Conservation (phyloP, 345 rosid genomes). For the Rhodomyrtus tomentosa region DNA sequence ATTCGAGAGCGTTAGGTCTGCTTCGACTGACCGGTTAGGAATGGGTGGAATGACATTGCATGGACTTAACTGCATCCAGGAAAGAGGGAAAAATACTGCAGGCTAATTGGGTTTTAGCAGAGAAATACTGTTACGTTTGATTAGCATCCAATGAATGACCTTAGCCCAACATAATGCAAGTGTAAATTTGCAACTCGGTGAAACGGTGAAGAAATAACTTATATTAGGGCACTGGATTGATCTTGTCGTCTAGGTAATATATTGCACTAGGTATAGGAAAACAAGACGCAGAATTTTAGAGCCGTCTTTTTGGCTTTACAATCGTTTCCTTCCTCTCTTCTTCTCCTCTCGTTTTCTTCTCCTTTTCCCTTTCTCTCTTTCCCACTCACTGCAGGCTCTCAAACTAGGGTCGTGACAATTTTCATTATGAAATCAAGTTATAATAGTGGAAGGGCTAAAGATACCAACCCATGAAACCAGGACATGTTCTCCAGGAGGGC, state of each 20-base stretch:
- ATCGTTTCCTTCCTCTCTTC: no score
- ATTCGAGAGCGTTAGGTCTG: background rate
- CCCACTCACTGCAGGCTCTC: no score
- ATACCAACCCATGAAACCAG: constrained; percentile 84
- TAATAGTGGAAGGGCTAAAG: background rate
- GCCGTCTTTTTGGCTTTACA: no score
- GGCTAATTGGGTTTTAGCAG: background rate
- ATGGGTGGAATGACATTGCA: background rate
- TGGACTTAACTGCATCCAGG: background rate
- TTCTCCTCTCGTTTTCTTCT: no score
- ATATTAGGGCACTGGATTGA: background rate
- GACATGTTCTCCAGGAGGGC: constrained; percentile 72
- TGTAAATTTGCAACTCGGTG: background rate
- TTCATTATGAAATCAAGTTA: background rate
- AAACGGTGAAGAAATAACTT: background rate
- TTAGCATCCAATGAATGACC: background rate
- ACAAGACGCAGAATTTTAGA: no score
- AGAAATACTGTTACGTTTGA: background rate
- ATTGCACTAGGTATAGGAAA: no score
- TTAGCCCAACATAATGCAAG: background rate
- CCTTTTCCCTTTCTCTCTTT: no score
- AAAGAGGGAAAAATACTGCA: background rate
- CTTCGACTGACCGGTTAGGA: background rate
- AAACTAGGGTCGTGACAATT: no score
- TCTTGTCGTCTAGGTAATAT: background rate